These are phyloP conservation scores for Serpula lacrymans DNA, from an alignment of 768 basidiomycete species.

Conservation along the genomic window DNA sequence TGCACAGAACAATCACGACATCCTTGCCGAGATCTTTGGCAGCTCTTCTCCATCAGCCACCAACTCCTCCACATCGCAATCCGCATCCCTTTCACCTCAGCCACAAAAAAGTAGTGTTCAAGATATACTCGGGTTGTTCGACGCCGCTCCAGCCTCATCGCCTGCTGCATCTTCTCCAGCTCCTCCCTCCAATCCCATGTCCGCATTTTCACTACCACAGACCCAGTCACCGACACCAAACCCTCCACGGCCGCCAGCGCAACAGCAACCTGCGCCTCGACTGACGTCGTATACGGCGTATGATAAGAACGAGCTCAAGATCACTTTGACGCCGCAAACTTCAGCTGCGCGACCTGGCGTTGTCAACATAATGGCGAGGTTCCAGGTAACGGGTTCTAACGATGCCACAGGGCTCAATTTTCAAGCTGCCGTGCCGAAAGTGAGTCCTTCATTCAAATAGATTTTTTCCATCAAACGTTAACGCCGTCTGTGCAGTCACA, in stretches of 20 bases:
- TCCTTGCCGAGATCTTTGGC: conserved; percentile 93
- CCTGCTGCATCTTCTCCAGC: conserved; percentile 16
- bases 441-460: conserved; percentile 25
- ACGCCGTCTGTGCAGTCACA: conserved; percentile 64
- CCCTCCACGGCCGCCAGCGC: conserved; percentile 30
- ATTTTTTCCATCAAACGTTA: not conserved
- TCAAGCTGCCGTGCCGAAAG: conserved; percentile 97
- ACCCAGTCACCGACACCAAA: conserved; percentile 32
- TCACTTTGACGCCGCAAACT: conserved; percentile 87
- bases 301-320: conserved; percentile 85
- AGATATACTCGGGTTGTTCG: conserved; percentile 91
- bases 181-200: conserved; percentile 13
- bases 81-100: conserved; percentile 39
- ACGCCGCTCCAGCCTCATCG: conserved; percentile 38
- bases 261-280: conserved; percentile 40
- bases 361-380: conserved; percentile 86
- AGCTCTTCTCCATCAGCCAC: conserved; percentile 30
- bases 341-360: conserved; percentile 80
- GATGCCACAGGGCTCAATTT: conserved; percentile 72
- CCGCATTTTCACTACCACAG: conserved; percentile 37
- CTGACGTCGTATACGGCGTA: conserved; percentile 81
- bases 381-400: conserved; percentile 61
- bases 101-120: conserved; percentile 64
- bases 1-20: conserved; percentile 70
- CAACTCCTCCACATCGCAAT: conserved; percentile 24